These are phyloP conservation scores for Yamadazyma pseudoaaseri DNA, from an alignment of 1,139 yeast genomes.

Conservation along the genomic window DNA sequence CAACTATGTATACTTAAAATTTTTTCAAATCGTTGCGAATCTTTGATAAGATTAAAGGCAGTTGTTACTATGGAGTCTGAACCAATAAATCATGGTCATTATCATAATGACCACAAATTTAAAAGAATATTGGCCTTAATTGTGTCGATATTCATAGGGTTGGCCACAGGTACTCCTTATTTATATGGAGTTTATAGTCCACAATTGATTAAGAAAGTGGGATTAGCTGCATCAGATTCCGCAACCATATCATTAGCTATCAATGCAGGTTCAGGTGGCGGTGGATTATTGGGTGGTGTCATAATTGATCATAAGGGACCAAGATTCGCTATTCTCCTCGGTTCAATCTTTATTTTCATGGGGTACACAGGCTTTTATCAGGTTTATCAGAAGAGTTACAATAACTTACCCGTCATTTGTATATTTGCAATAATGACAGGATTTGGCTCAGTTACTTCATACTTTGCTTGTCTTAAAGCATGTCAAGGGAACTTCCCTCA, in stretches of 20 bases:
- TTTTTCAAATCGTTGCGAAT: not conserved
- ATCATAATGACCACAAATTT: constrained; percentile 2
- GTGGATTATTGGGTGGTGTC: constrained; percentile 70
- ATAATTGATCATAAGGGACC: constrained; percentile 64
- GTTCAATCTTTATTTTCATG: constrained; percentile 48
- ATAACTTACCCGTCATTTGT: constrained; percentile 30
- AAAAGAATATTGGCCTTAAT: constrained; percentile 17
- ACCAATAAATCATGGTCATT: not conserved
- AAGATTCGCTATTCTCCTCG: constrained; percentile 48
- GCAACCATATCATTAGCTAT: constrained; percentile 63
- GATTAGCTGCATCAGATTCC: constrained; percentile 58
- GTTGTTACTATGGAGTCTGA: too few species aligned
- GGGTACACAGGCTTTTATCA: constrained; percentile 37
- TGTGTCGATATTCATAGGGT: constrained; percentile 30
- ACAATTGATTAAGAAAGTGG: constrained; percentile 56
- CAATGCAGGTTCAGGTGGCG: constrained; percentile 61
- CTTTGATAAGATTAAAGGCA: not conserved
- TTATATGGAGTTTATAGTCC: constrained; percentile 73
- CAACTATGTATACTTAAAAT: too few species aligned
- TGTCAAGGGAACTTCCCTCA: constrained; percentile 70
- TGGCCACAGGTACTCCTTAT: constrained; percentile 68
- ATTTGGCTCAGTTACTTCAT: constrained; percentile 63
- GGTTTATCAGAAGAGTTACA: constrained; percentile 24
- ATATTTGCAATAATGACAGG: constrained; percentile 49
- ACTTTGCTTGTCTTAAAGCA: constrained; percentile 65